Evolutionary conservation across 108 stramenopile species (phyloP), one percentile per base, ranked within the genome.

Genomic region (Mediolabrus comicus): DNA sequence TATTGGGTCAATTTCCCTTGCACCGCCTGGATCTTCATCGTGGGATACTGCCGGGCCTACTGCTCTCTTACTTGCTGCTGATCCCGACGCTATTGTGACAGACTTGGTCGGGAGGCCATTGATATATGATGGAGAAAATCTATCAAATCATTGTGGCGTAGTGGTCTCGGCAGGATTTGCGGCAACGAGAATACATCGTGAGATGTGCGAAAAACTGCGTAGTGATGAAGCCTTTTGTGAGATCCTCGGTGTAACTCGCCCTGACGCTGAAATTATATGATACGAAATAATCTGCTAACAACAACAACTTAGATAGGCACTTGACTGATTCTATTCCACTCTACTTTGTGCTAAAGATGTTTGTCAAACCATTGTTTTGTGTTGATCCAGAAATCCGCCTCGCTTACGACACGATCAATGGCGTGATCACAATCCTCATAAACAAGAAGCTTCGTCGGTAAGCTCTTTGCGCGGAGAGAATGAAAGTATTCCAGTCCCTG

Each of bases 401-500:
- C 88, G 12, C 82, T 81, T 8, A 58, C 53, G 19, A 91, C 90
- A 22, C 59, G 71, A 52, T 82, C 85, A 55, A 96, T 73, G 1
- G 91, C 84, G 68, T 96, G 95, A 53, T 82, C 81, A 52, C 91
- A 87, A 10, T 91, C 83, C 11, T 90, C 86, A 43, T 92, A 96
- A 17, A 81, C 62, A 28, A 92, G 69, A 13, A 96, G 71, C 77
- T 83, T 84, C 38, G 90, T 76, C 8, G 69, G 66, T 9, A 89
- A 60, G 10, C 77, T 84, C 53, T 79, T 78, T 16, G 87, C 86
- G 25, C 87, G 75, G 10, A 96, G 69, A 9, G 83, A 71, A 64
- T 92, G 85, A 76, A 87, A 91, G 63, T 80, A 93, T 53, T 90
- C 92, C 34, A 89, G 46, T 7, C 91, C 92, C 67, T 92, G 91